These are phyloP conservation scores for Clarireedia paspali DNA, from an alignment of 2,329 filamentous ascomycete species.

Conservation along the genomic window DNA sequence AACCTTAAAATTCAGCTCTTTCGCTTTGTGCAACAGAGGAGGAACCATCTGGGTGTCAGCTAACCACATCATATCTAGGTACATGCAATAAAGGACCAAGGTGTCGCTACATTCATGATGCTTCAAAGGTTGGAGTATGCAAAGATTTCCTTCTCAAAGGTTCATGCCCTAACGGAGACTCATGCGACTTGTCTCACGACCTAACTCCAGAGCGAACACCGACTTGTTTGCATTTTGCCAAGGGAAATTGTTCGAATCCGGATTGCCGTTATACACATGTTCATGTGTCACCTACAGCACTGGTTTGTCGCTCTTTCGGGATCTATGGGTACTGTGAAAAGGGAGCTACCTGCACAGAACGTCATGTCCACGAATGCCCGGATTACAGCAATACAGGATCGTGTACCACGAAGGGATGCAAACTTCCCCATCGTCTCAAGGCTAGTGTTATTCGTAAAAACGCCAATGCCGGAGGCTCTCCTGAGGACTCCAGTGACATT, in stretches of 20 bases:
- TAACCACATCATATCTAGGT: constrained; percentile 47
- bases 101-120: constrained; percentile 79
- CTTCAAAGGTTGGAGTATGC: constrained; percentile 81
- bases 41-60: constrained; percentile 21
- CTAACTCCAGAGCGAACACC: constrained; percentile 76
- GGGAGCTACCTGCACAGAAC: constrained; percentile 67
- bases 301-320: constrained; percentile 79
- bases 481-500: constrained; percentile 54
- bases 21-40: constrained; percentile 16
- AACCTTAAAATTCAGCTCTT: constrained; percentile 9
- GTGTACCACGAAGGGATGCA: constrained; percentile 76
- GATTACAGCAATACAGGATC: constrained; percentile 86
- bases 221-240: constrained; percentile 81
- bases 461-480: constrained; percentile 36
- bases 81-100: constrained; percentile 73
- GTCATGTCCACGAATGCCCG: constrained; percentile 89
- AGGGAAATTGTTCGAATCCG: constrained; percentile 81
- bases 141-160: constrained; percentile 77
- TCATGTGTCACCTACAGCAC: constrained; percentile 65
- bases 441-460: constrained; percentile 69
- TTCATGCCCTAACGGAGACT: constrained; percentile 66
- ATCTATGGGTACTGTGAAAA: constrained; percentile 82
- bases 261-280: constrained; percentile 84
- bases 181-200: constrained; percentile 88
- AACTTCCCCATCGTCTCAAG: constrained; percentile 78